Conservation (phyloP, 345 rosid species). For the Cardamine resedifolia region DNA sequence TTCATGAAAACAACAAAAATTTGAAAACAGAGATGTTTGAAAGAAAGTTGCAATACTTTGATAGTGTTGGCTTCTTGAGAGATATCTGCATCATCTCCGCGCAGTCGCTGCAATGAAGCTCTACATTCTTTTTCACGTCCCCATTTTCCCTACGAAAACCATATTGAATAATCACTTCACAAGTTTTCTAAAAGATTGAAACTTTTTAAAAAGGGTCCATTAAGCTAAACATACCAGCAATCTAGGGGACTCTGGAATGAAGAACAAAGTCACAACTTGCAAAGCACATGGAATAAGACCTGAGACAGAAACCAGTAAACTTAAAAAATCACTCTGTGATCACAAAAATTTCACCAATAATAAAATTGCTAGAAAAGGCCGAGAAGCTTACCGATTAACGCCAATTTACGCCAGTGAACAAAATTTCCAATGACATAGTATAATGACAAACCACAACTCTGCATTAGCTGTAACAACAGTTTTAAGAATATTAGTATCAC, state of each 20-base stretch:
- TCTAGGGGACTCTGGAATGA: conserved; percentile 66
- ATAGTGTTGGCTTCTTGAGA: conserved; percentile 57
- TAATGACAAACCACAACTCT: conserved; percentile 38
- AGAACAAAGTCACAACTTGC: conserved; percentile 45
- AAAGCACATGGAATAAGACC: conserved; percentile 40
- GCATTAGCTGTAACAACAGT: conserved; percentile 34
- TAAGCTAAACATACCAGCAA: conserved; percentile 38
- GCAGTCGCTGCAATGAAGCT: conserved; percentile 49
- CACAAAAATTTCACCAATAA: not conserved
- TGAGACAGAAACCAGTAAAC: not conserved
- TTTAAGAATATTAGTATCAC: conserved; percentile 1
- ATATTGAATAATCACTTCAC: not conserved
- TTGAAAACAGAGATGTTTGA: not conserved
- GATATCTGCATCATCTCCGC: conserved; percentile 55
- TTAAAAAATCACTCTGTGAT: not conserved
- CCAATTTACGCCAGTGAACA: conserved; percentile 41
- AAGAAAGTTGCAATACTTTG: conserved; percentile 36
- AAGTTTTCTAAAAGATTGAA: not conserved
- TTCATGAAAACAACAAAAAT: not conserved
- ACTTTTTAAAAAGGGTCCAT: not conserved
- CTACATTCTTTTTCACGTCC: conserved; percentile 53
- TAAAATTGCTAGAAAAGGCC: not conserved
- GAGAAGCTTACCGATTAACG: conserved; percentile 36
- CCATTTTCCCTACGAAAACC: conserved; percentile 41
- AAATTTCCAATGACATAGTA: conserved; percentile 39